These are phyloP conservation scores for Lumnitzera littorea DNA, from an alignment of 345 rosid genomes.

Conservation along the genomic window DNA sequence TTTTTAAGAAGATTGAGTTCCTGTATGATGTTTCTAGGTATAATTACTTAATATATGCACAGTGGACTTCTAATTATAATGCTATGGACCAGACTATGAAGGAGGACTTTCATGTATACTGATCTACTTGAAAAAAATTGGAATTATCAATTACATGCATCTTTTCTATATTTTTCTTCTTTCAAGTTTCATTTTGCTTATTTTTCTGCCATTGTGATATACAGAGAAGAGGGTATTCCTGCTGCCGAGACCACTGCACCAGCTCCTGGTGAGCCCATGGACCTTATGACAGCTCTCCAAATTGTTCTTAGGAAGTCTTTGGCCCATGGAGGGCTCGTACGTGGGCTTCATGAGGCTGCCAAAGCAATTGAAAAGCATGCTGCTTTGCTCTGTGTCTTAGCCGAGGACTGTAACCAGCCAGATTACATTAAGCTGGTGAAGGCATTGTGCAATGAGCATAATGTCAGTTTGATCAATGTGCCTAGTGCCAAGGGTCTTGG, in stretches of 20 bases:
- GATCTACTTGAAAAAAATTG: too few relatives aligned
- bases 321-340: conserved; percentile 68
- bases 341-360: conserved; percentile 74
- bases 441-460: conserved; percentile 73
- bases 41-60: too few relatives aligned
- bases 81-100: too few relatives aligned
- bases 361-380: conserved; percentile 75
- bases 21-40: too few relatives aligned
- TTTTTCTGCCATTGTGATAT: background rate
- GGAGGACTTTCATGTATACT: too few relatives aligned
- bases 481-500: conserved; percentile 87
- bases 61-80: too few relatives aligned
- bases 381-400: conserved; percentile 67
- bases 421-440: conserved; percentile 75
- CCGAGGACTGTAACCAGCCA: conserved; percentile 86
- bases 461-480: conserved; percentile 51
- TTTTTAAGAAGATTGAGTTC: too few relatives aligned
- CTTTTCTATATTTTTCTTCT: background rate
- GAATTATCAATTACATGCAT: background rate
- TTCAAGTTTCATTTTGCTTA: background rate
- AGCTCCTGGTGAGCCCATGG: conserved; percentile 69
- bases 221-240: conserved; percentile 64
- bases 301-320: conserved; percentile 67
- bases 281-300: conserved; percentile 66
- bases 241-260: conserved; percentile 31